Base-by-base conservation (phyloP, 306 rosid species). In the Medicago ruthenica region DNA sequence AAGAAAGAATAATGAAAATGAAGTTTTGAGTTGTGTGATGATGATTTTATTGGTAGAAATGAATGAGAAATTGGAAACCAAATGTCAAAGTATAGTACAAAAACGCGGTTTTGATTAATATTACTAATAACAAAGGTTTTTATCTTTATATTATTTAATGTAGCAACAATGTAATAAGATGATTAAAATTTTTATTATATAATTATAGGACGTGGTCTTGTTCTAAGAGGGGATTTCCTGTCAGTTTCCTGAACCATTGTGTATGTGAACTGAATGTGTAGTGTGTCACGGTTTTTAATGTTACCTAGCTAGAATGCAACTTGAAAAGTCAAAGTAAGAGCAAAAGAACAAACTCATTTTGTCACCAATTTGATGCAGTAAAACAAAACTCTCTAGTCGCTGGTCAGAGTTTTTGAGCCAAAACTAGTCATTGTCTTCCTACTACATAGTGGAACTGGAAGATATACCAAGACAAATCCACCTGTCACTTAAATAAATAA, bases 81-180 rank as follows among this genome's bases (percentile, higher is more conserved):
- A 64, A 41, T 55, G 51, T 63, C 82, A 79, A 85, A 65, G 78
- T 17, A 8, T 41, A 5, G 83, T 72, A 75, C 82, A 79, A 86
- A 40, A 31, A 91, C 98, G 94, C 97, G 98, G 85, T 87, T 93
- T 93, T 88, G 62, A 41, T 74, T 67, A 27, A 70, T 53, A 60
- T 40, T n/a, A 40, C 24, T 54, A 54, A 6, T 58, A 22, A 7
- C n/a, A 58, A 71, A 59, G 60, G 11, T 51, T 15, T 11, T 15
- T 11, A 45, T 12, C 13, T 45, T 45, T 55, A 5, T 22, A 55
- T 34, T 21, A 4, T 57, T 68, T 31, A 60, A 60, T 73, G 39
- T 5, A 80, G 39, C 15, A 17, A 5, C 50, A 61, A 18, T 31
- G 64, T 12, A 6, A n/a, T 4, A 60, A 16, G 70, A 24, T 13